These are phyloP conservation scores for Brasilioporus rufonigricans DNA, from an alignment of 768 basidiomycete species.

Conservation along the genomic window DNA sequence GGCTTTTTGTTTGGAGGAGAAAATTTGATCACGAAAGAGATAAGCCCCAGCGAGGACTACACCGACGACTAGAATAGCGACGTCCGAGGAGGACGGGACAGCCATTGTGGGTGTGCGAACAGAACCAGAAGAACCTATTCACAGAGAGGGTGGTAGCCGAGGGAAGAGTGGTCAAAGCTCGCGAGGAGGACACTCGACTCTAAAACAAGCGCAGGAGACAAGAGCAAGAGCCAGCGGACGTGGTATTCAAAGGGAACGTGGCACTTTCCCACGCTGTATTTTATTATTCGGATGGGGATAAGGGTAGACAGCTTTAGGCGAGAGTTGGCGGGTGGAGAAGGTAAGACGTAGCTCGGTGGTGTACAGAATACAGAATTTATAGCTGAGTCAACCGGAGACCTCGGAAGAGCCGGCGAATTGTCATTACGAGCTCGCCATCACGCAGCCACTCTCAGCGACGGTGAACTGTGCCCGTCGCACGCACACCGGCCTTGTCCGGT, in stretches of 20 bases:
- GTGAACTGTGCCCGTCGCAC: not conserved
- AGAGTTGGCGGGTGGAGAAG: not conserved
- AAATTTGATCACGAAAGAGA: slow-evolving; percentile 82
- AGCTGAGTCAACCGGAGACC: not conserved
- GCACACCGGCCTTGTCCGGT: not conserved
- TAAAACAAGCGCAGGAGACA: slow-evolving; percentile 6
- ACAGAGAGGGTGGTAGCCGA: not conserved
- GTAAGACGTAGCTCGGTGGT: not conserved
- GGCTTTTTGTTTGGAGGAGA: slow-evolving; percentile 61
- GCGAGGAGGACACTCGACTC: not conserved
- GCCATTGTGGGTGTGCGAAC: slow-evolving; percentile 43
- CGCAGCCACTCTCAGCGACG: not conserved
- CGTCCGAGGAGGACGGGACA: slow-evolving; percentile 64
- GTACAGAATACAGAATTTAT: not conserved
- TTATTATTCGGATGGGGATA: slow-evolving; percentile 19
- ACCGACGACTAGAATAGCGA: slow-evolving; percentile 69
- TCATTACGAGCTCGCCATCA: not conserved
- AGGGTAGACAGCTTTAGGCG: not conserved
- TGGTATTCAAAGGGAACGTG: slow-evolving; percentile 38
- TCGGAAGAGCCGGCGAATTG: not conserved
- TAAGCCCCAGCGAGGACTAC: slow-evolving; percentile 74
- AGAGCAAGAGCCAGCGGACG: slow-evolving; percentile 8
- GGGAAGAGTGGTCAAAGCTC: not conserved
- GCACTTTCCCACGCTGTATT: slow-evolving; percentile 35
- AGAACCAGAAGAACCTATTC: not conserved